These are phyloP conservation scores for Cylindrotheca closterium DNA, from an alignment of 108 stramenopile species.

Conservation along the genomic window DNA sequence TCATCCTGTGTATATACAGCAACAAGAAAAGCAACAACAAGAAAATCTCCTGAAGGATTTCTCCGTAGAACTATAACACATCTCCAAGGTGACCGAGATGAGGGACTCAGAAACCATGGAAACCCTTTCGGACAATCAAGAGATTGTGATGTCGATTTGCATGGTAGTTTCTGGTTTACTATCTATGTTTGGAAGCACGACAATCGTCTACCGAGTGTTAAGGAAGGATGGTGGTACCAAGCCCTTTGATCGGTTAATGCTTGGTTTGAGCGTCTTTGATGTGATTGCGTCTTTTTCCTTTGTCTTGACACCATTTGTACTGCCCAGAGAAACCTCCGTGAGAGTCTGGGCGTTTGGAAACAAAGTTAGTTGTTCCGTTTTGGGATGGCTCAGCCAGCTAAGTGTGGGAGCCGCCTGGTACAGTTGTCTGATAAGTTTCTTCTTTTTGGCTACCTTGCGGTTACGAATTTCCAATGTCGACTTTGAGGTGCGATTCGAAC, in stretches of 20 bases:
- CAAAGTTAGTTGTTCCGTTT: constrained; percentile 17
- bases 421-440: constrained; percentile 24
- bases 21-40: too few relatives aligned
- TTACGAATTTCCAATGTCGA: not conserved
- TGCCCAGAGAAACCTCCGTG: constrained; percentile 2
- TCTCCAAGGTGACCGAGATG: too few relatives aligned
- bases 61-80: too few relatives aligned
- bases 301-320: constrained; percentile 9
- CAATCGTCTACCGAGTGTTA: constrained; percentile 10
- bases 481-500: constrained; percentile 8
- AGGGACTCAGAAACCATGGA: too few relatives aligned
- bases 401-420: constrained; percentile 13
- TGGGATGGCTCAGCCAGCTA: constrained; percentile 19
- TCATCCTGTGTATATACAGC: too few relatives aligned
- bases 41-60: too few relatives aligned
- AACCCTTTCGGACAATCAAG: constrained; percentile 1
- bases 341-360: constrained; percentile 26
- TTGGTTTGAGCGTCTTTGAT: constrained; percentile 14
- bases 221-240: not conserved
- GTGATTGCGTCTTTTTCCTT: constrained; percentile 7
- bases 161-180: not conserved
- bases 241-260: constrained; percentile 21
- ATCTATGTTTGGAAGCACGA: constrained; percentile 1
- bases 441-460: constrained; percentile 17
- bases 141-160: not conserved